Base-by-base conservation (phyloP, 495 filamentous ascomycete species). In the Penicillium silybi region DNA sequence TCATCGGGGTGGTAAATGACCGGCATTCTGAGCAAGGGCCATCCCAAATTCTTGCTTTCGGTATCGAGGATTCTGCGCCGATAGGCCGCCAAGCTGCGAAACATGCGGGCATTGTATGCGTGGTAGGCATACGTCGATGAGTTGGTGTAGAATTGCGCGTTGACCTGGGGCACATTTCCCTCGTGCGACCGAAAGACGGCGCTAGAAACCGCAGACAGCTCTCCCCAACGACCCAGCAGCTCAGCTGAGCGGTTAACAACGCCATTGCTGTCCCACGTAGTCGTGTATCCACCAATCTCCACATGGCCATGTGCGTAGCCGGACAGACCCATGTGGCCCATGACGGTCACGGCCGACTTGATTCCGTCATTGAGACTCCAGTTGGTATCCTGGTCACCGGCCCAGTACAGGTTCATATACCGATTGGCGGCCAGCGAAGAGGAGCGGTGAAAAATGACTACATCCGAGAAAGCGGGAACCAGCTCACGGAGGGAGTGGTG, bases 321-420 rank as follows among this genome's bases (percentile, higher is more conserved):
- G 27, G 61, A 64, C 26, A 64, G 46, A 38, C 61, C 61, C 61
- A 64, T 64, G 26, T 64, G 61, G 10, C 61, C 61, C 22, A 61
- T 50, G 35, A 64, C 54, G 0, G 61, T 61, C 15, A 64, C 48
- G n/a, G 58, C 43, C n/a, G 61, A 55, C 47, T 64, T 64, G 29
- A 64, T 61, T 6, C 61, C 58, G 25, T 64, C 61, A 25, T 63
- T 63, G n/a, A 58, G 38, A n/a, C 57, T 58, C 61, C 61, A 64
- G 41, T 55, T 54, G 17, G 58, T 61, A 37, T 61, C 23, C 41
- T 64, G 57, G 29, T 64, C 61, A 25, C 61, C 61, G 17, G 52
- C 57, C 61, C 61, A 64, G 54, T 61, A 64, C 9, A 64, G 43
- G 40, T 64, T 64, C 58, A 61, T 61, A 41, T 58, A 44, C 13